Evolutionary conservation across 352 stramenopile species (phyloP).

Genomic region (Phytophthora pseudosyringae): DNA sequence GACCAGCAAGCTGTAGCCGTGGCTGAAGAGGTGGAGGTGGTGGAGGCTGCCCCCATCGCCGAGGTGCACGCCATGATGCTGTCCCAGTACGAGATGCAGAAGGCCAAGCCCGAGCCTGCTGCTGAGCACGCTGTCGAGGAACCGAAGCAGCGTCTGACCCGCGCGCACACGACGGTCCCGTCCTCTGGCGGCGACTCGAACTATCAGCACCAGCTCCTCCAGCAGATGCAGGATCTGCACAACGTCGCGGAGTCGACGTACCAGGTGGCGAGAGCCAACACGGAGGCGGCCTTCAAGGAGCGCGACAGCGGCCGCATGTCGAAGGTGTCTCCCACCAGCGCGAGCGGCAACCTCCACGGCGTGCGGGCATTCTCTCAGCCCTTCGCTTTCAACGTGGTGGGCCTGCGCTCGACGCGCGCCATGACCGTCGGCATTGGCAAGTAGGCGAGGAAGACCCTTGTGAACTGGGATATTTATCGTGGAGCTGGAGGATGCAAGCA

Average conservation of each 20-base stretch:
- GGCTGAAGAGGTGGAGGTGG: constrained; percentile 32
- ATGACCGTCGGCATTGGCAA: constrained; percentile 42
- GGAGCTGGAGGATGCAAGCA: constrained; percentile 22
- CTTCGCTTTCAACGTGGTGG: constrained; percentile 50
- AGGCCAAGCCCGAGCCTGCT: constrained; percentile 6
- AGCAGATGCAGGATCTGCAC: constrained; percentile 79
- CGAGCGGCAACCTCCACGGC: constrained; percentile 21
- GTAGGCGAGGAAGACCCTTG: constrained; percentile 17
- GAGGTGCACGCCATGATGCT: constrained; percentile 35
- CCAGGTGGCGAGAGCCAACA: constrained; percentile 65
- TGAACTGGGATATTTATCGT: constrained; percentile 45
- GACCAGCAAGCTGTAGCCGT: constrained; percentile 7
- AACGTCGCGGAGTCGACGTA: constrained; percentile 70
- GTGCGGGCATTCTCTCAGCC: constrained; percentile 49
- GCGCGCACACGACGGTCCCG: constrained; percentile 41
- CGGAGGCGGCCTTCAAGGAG: constrained; percentile 51
- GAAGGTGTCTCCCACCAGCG: constrained; percentile 24
- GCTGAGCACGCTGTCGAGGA: constrained; percentile 5
- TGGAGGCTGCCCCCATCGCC: constrained; percentile 31
- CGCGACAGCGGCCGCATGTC: constrained; percentile 40
- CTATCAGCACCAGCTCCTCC: constrained; percentile 74
- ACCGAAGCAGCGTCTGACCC: constrained; percentile 15
- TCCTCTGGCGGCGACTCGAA: constrained; percentile 14
- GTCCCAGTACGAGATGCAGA: constrained; percentile 28
- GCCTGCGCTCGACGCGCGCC: constrained; percentile 44